A percentile compares a stretch with the other conserved stretches of the same genome.
Conservation (phyloP, 2,329 filamentous ascomycete genomes). For the Colletotrichum lentis region DNA sequence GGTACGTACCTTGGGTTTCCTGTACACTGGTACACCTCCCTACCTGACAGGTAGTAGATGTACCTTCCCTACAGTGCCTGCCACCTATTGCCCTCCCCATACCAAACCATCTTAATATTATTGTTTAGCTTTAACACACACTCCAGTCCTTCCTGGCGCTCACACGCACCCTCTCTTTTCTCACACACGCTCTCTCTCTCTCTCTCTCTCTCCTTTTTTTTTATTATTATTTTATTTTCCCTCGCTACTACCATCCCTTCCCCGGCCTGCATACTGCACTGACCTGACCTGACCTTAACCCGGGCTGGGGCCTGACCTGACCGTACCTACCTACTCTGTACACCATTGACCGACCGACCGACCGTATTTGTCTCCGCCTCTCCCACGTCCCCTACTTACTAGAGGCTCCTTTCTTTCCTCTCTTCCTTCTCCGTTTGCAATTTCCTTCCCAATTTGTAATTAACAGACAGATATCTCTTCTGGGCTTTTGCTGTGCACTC, state of each 20-base stretch:
- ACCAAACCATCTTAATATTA: conserved; percentile 33
- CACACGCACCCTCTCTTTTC: not conserved
- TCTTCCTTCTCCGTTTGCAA: conserved; percentile 34
- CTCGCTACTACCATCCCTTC: conserved; percentile 30
- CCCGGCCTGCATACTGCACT: conserved; percentile 36
- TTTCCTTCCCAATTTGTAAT: conserved; percentile 38
- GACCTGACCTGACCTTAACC: conserved; percentile 33
- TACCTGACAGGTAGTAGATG: not conserved
- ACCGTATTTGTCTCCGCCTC: conserved; percentile 37
- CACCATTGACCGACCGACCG: conserved; percentile 18
- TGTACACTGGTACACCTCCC: too few species aligned
- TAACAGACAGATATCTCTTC: conserved; percentile 16
- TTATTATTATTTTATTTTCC: not conserved
- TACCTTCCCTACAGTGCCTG: conserved; percentile 8
- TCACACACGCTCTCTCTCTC: not conserved
- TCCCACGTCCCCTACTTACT: conserved; percentile 32
- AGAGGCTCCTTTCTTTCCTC: conserved; percentile 22
- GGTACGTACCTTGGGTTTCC: conserved; percentile 1
- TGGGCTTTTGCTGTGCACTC: conserved; percentile 23
- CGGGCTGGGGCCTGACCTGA: conserved; percentile 36
- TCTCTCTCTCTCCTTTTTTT: conserved; percentile 21
- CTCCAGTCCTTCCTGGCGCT: conserved; percentile 29
- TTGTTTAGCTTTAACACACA: conserved; percentile 38
- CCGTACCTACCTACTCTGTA: conserved; percentile 15
- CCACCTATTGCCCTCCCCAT: conserved; percentile 25